Evolutionary conservation across 2,329 filamentous ascomycete species (phyloP), one percentile per base, ranked within the genome.

Genomic region (Phoma herbarum): DNA sequence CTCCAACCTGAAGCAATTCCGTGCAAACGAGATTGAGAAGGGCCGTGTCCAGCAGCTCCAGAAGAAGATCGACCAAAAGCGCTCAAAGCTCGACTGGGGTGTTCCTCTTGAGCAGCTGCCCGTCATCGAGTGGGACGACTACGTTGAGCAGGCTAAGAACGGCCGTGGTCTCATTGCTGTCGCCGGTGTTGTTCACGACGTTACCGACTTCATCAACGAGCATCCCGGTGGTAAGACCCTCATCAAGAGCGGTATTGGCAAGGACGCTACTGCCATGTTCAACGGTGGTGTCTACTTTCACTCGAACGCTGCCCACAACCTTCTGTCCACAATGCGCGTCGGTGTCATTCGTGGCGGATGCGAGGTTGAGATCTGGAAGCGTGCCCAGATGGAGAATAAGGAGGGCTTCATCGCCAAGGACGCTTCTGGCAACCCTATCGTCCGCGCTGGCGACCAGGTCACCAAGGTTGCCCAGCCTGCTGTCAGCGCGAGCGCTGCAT

Each of bases 401-500:
- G 91, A 93, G 69, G 85, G 91, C 57, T 87, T 88, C 58, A 88
- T 90, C 66, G 86, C 92, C 77, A 93, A 91, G 76, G 93, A 97
- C 75, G 90, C 88, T 16, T 83, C 87, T 52, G 93, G 93, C 49
- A 86, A 92, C 77, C 88, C 90, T 64, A 93, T 97, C 68, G 86
- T 96, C 72, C 90, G 93, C 64, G 93, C 93, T 65, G 93, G 93
- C 52, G 84, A 87, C 70, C 93, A 97, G 81, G 86, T 91, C 59
- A 97, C 93, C 68, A 92, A 92, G 80, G 86, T 96, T 50, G 81
- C 88, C 20, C 88, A 92, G 77, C 92, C 93, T 43, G 86, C 91
- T 54, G 87, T 89, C 63, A 93, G 88, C 69, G 93, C 93, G 59
- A 92, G 92, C 79, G 92, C 93, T 64, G 93, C 93, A 72, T 94